A percentile compares a stretch with the other conserved stretches of the same genome.
Evolutionary conservation across 176 grass and related monocot genomes (phyloP).

Genomic region (Lolium rigidum): DNA sequence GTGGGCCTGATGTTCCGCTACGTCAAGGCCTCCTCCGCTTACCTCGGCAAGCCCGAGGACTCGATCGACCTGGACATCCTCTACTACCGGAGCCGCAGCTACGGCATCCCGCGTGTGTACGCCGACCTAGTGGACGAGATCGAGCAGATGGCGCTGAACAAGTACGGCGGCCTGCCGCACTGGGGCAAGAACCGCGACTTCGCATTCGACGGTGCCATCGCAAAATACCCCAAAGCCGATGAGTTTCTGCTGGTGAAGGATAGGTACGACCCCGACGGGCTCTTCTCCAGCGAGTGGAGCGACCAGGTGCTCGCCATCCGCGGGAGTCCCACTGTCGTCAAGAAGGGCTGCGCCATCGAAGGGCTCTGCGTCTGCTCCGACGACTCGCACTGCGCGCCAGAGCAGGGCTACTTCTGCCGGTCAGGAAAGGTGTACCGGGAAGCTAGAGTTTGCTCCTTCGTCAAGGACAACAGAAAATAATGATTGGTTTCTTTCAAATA

Average conservation of each 20-base stretch:
- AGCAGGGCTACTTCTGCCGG: not conserved
- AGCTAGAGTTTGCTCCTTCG: too few species aligned
- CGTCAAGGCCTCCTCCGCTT: too few species aligned
- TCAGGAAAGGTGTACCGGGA: too few species aligned
- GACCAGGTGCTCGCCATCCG: slow-evolving; percentile 64
- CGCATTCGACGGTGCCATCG: slow-evolving; percentile 47
- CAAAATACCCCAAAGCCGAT: slow-evolving; percentile 24
- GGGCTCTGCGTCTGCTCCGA: not conserved
- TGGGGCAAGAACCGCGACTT: slow-evolving; percentile 80
- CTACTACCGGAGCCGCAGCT: too few species aligned
- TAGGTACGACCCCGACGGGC: slow-evolving; percentile 51
- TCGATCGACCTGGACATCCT: too few species aligned
- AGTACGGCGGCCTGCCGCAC: slow-evolving; percentile 41
- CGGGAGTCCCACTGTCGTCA: slow-evolving; percentile 32
- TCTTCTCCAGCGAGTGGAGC: slow-evolving; percentile 81
- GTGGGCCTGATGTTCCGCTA: too few species aligned
- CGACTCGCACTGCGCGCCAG: not conserved
- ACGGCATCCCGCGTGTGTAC: too few species aligned
- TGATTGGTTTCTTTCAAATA: too few species aligned
- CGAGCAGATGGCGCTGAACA: too few species aligned
- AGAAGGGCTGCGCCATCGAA: slow-evolving; percentile 29
- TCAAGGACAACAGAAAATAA: too few species aligned
- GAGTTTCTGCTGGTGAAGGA: slow-evolving; percentile 47
- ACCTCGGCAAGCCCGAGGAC: too few species aligned
- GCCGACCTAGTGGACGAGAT: too few species aligned